Conservation (phyloP, 305 asterid species). For the Fraxinus latifolia region DNA sequence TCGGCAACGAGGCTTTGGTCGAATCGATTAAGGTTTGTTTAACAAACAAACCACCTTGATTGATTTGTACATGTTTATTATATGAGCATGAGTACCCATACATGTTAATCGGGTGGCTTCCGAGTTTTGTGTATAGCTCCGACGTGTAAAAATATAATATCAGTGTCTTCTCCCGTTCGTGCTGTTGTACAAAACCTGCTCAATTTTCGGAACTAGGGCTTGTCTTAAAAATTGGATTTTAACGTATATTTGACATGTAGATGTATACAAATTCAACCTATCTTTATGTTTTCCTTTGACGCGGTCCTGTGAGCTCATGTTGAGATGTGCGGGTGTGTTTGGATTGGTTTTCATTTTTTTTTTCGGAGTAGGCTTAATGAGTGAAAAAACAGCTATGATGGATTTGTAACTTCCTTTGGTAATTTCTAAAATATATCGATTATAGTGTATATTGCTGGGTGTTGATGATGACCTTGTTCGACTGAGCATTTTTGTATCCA, state of each 20-base stretch:
- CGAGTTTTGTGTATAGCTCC: background rate
- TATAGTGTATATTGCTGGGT: background rate
- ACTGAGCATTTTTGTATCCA: background rate
- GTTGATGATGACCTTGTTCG: background rate
- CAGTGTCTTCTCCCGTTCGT: background rate
- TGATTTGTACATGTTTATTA: slow-evolving; percentile 29
- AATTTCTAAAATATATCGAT: background rate
- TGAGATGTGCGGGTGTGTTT: no score
- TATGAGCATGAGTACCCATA: slow-evolving; percentile 19
- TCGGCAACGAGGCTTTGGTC: slow-evolving; percentile 56
- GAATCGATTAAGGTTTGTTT: slow-evolving; percentile 84
- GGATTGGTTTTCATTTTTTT: no score
- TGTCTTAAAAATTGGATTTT: background rate
- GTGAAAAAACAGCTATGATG: background rate
- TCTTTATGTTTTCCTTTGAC: no score
- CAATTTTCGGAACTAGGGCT: background rate
- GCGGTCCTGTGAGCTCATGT: no score
- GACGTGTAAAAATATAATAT: background rate
- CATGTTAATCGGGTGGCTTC: background rate
- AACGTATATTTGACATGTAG: no score
- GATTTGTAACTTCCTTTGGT: background rate
- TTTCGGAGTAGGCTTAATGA: background rate
- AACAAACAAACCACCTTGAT: slow-evolving; percentile 32
- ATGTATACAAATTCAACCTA: no score
- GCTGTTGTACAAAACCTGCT: background rate